Evolutionary conservation across 176 grass and related monocot genomes (phyloP).

Genomic region (Raddia guianensis): DNA sequence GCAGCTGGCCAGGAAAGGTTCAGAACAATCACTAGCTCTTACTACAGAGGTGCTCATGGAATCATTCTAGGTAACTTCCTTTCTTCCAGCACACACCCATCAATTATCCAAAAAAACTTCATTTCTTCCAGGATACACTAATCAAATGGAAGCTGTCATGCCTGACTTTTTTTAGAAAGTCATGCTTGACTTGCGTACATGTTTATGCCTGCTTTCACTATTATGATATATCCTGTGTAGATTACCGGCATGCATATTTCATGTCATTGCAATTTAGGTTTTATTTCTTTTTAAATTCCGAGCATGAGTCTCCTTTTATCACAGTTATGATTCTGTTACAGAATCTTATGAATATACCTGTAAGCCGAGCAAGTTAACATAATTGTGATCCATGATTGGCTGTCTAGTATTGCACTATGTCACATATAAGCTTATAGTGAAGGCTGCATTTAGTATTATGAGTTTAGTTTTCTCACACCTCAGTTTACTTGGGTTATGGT

Average conservation of each 20-base stretch:
- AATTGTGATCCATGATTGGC: background rate
- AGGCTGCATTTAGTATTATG: background rate
- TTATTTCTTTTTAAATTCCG: background rate
- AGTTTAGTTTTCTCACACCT: background rate
- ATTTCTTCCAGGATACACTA: conserved; percentile 4
- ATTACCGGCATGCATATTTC: background rate
- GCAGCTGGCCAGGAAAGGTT: conserved; percentile 98
- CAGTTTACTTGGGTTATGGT: background rate
- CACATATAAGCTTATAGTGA: background rate
- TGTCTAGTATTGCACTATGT: background rate
- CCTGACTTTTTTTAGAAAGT: background rate
- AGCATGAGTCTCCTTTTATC: background rate
- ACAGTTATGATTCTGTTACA: conserved; percentile 5
- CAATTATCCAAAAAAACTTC: conserved; percentile 18
- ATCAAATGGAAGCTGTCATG: conserved; percentile 15
- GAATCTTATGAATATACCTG: background rate
- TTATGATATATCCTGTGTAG: background rate
- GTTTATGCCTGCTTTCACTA: conserved; percentile 10
- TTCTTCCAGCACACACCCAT: background rate
- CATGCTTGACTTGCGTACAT: background rate
- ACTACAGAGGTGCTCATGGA: conserved; percentile 95
- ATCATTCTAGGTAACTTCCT: conserved; percentile 83
- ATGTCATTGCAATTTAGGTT: background rate
- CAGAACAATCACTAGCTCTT: conserved; percentile 93
- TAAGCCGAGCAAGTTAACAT: background rate